A percentile compares a stretch with the other conserved stretches of the same genome.
Evolutionary conservation across 371 early-diverging fungal genomes (phyloP).

Genomic region (Synchytrium microbalum): DNA sequence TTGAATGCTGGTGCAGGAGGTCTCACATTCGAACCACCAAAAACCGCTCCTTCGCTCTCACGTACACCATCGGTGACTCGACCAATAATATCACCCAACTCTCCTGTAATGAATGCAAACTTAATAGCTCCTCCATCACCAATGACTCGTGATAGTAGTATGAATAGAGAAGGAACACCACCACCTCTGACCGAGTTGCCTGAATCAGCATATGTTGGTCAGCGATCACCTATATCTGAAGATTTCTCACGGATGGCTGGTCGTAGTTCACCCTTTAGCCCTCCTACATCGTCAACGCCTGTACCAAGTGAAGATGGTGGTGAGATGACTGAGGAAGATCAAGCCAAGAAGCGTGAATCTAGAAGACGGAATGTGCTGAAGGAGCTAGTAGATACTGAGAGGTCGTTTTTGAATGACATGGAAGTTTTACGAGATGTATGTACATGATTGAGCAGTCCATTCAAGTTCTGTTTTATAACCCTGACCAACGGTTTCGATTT

Average conservation of each 20-base stretch:
- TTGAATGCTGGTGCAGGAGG: not conserved
- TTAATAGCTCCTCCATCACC: not conserved
- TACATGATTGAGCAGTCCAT: not conserved
- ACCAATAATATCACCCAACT: not conserved
- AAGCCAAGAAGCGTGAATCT: not conserved
- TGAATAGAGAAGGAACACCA: not conserved
- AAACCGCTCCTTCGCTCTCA: not conserved
- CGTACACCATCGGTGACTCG: not conserved
- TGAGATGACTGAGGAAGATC: not conserved
- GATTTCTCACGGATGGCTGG: not conserved
- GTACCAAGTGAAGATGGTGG: not conserved
- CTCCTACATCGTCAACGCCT: not conserved
- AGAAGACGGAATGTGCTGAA: conserved; percentile 29
- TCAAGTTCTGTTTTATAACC: not conserved
- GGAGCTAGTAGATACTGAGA: conserved; percentile 66
- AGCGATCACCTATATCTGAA: not conserved
- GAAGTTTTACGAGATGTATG: conserved; percentile 50
- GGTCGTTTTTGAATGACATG: conserved; percentile 56
- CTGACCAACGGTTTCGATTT: conserved; percentile 4
- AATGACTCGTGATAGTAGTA: not conserved
- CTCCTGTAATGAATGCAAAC: not conserved
- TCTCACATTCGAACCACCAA: not conserved
- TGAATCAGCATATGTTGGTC: not conserved
- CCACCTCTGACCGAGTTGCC: not conserved
- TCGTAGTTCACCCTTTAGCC: not conserved